Conservation (phyloP, 164 flowering plant species). For the Macadamia integrifolia region DNA sequence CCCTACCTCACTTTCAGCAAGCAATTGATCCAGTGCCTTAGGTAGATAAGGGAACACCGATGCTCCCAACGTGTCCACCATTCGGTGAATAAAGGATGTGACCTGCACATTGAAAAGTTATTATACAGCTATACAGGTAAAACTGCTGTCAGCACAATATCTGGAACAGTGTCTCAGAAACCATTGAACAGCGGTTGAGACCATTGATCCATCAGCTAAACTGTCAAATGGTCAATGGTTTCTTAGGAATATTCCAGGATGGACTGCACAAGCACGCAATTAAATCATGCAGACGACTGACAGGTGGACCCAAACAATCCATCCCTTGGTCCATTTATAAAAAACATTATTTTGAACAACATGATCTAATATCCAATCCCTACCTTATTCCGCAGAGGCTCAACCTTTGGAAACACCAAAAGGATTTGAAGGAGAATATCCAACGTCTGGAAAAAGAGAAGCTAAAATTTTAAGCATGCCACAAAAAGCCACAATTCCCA, state of each 20-base stretch:
- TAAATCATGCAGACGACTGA: too few species aligned
- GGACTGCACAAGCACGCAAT: too few species aligned
- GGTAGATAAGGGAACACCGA: slow-evolving; percentile 92
- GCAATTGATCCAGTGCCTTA: slow-evolving; percentile 84
- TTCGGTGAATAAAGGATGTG: slow-evolving; percentile 89
- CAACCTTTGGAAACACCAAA: slow-evolving; percentile 76
- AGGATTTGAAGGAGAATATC: slow-evolving; percentile 87
- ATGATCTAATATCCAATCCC: slow-evolving; percentile 1
- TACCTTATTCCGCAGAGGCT: slow-evolving; percentile 80
- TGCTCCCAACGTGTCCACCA: slow-evolving; percentile 92
- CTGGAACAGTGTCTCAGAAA: background rate
- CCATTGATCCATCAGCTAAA: too few species aligned
- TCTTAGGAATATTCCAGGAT: too few species aligned
- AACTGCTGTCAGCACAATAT: background rate
- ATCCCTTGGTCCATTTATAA: too few species aligned
- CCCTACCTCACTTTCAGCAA: slow-evolving; percentile 80
- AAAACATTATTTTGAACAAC: background rate
- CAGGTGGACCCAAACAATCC: too few species aligned
- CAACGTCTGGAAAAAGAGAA: slow-evolving; percentile 55
- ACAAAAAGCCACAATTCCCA: background rate
- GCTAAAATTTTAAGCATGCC: slow-evolving; percentile 1
- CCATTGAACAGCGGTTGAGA: too few species aligned
- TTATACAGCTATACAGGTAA: slow-evolving; percentile 6
- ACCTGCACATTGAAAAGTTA: slow-evolving; percentile 43
- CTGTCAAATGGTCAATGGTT: too few species aligned